These are phyloP conservation scores for Pelargonium nanum DNA, from an alignment of 345 rosid species.

Conservation along the genomic window DNA sequence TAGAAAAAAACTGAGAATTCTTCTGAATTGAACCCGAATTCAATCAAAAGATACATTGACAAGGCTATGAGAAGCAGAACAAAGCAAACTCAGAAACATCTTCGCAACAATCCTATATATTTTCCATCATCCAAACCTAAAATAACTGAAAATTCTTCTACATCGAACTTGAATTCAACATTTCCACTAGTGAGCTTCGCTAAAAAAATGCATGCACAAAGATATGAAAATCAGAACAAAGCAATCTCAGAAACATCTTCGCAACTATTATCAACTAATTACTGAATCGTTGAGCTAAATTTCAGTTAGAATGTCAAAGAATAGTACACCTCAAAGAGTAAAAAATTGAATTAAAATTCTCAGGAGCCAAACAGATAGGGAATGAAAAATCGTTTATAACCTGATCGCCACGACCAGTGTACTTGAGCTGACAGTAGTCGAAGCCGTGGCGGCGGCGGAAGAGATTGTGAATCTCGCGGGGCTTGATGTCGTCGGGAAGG, in stretches of 20 bases:
- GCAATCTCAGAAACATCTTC: no score
- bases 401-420: constrained; percentile 91
- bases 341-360: not conserved
- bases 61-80: not conserved
- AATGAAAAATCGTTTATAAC: constrained; percentile 22
- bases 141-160: not conserved
- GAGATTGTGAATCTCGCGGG: constrained; percentile 87
- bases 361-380: not conserved
- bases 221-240: no score
- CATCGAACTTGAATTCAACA: no score
- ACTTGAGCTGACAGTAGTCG: constrained; percentile 79
- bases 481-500: constrained; percentile 76
- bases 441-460: constrained; percentile 72
- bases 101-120: no score
- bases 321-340: not conserved
- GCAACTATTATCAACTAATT: not conserved
- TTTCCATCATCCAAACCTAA: no score
- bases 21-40: not conserved
- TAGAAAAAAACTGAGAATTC: not conserved
- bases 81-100: not conserved
- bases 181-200: no score
- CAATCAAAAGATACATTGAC: not conserved
- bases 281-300: not conserved
- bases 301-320: no score
- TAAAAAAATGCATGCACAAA: no score